Base-by-base conservation (phyloP, 768 basidiomycete genomes). In the Leccinum aurantiacum region DNA sequence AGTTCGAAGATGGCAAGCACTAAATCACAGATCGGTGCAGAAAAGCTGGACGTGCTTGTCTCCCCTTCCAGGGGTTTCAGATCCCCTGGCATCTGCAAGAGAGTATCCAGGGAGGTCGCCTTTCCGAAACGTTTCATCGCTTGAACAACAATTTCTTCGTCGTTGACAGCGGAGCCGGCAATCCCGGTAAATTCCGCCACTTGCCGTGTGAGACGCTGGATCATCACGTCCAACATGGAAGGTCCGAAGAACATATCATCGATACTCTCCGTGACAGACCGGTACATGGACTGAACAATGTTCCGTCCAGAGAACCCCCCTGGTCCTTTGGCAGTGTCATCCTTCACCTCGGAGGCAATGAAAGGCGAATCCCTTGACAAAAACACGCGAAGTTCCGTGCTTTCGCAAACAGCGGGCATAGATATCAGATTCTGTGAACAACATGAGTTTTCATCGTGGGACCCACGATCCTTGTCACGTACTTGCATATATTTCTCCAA, bases 171-270 rank as follows among this genome's bases (percentile, higher is more conserved):
- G 2, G 87, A 86, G 9, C 90, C 91, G 13, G 85, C 88, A 56
- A 94, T 86, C 2, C 93, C 94, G 3, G 88, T 89, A 60, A 95
- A 86, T 68, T 95, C 92, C 10, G 91, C 91, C 0, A 91, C 94
- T 74, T 98, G 95, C 31, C 87, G 84, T 1, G 90, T 93, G 17
- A 98, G 84, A 3, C 94, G 86, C 66, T 93, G 89, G 47, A 96
- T 92, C 82, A 96, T 91, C 49, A 95, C 89, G 70, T 98, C 95
- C 48, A 98, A 76, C 93, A 97, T 95, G 1, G 93, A 95, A 3
- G 91, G 95, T 3, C 93, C 95, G 64, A 96, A 93, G 75, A 96
- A 89, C 84, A 97, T 93, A 73, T 98, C 97, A 72, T 99, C 97
- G 67, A 98, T 88, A 71, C 94, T 95, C 63, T 93, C 91, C 6